Base-by-base conservation (phyloP, 768 basidiomycete species). In the Mycena galopus region DNA sequence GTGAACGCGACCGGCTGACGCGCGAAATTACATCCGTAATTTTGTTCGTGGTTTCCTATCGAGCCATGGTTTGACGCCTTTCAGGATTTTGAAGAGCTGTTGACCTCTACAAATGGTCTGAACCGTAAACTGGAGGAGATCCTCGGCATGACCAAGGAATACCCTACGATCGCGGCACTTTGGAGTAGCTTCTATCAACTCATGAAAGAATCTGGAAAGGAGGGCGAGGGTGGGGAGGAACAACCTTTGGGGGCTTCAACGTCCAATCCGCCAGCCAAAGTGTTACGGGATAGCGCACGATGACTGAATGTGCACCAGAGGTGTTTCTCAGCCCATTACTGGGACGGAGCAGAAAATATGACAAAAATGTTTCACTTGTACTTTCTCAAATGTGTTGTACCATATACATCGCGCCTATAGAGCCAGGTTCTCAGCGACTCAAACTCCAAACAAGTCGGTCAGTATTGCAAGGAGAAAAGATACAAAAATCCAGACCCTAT, bases 121-220 rank as follows among this genome's bases (percentile, higher is more conserved):
- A 97, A 97, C 79, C 90, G 96, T 73, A 96, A 96, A 78, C 88
- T 97, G 21, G 96, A 98, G 81, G 96, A 98, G 79, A 95, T 96
- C 2, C 84, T 93, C 29, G 94, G 94, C 12, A 97, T 97, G 90
- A 96, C 96, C 7, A 92, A 91, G 69, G 96, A 97, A 85, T 96
- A 97, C 80, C 90, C 93, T 61, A 96, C 93, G 3, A 95, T 97
- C 50, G 94, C 96, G 4, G 86, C 89, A 3, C 85, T 98, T 59
- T 97, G 96, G 95, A 87, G 91, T 69, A 90, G 88, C 76, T 96
- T 95, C 75, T 91, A 94, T 76, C 84, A 91, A 68, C 84, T 96
- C 74, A 95, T 95, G 93, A 87, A 87, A 29, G 85, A 82, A 53
- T 87, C 88, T 23, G 80, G 82, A n/a, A 80, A 76, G 53, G 82